A percentile compares a stretch with the other conserved stretches of the same genome.
Conservation (phyloP, 78 protist species). For the Dictyostelium discoideum region DNA sequence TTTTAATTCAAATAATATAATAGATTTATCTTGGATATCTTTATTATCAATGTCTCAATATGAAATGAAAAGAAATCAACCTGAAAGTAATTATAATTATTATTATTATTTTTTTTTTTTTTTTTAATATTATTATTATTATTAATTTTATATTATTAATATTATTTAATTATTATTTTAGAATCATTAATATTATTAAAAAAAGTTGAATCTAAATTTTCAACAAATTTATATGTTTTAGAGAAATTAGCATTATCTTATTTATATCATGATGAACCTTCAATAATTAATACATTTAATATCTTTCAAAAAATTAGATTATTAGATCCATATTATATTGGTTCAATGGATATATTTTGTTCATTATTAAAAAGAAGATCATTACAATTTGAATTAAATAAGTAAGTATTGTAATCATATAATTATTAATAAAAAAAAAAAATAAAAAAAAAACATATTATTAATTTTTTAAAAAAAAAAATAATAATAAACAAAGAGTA, state of each 20-base stretch:
- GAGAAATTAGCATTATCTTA: conserved; percentile 69
- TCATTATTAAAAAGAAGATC: conserved; percentile 67
- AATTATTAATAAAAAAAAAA: not conserved
- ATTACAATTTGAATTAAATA: conserved; percentile 52
- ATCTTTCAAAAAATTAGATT: conserved; percentile 45
- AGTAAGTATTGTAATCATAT: conserved; percentile 20
- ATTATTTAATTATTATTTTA: not conserved
- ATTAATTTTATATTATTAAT: not conserved
- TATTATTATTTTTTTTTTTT: not conserved
- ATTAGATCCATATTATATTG: conserved; percentile 55
- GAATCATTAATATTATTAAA: conserved; percentile 72
- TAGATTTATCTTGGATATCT: conserved; percentile 75
- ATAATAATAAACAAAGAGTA: not conserved
- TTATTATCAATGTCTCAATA: conserved; percentile 28
- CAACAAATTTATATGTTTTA: conserved; percentile 22
- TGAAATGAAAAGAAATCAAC: conserved; percentile 68
- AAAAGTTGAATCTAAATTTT: conserved; percentile 28
- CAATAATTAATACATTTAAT: conserved; percentile 52
- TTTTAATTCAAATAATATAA: not conserved
- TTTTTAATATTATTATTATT: not conserved
- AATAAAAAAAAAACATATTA: too few relatives aligned
- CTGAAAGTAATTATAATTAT: conserved; percentile 36
- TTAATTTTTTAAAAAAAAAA: not conserved
- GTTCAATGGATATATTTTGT: conserved; percentile 77
- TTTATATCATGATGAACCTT: conserved; percentile 70